Evolutionary conservation across 2,329 filamentous ascomycete genomes (phyloP).

Genomic region (Nemania serpens): DNA sequence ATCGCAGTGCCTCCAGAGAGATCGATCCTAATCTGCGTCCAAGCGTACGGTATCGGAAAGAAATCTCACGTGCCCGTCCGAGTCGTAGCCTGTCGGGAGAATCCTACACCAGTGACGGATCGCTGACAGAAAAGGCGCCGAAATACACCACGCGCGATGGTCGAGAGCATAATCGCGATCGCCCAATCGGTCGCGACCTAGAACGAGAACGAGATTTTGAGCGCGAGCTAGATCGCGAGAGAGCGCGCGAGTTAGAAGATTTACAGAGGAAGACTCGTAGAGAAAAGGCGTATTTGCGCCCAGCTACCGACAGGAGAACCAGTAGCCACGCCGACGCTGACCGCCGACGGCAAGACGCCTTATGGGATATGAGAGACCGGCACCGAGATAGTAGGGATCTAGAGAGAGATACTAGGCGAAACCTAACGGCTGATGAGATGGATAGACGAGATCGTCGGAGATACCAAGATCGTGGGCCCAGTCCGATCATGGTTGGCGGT

Average conservation of each 20-base stretch:
- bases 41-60: conserved; percentile 33
- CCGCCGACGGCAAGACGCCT: conserved; percentile 32
- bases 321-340: conserved; percentile 42
- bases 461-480: conserved; percentile 33
- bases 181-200: conserved; percentile 27
- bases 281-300: conserved; percentile 36
- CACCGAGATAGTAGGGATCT: conserved; percentile 37
- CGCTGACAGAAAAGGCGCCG: conserved; percentile 33
- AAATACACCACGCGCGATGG: conserved; percentile 34
- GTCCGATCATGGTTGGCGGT: conserved; percentile 34
- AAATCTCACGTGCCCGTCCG: conserved; percentile 30
- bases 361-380: conserved; percentile 36
- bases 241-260: conserved; percentile 30
- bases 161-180: conserved; percentile 36
- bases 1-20: conserved; percentile 41
- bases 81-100: conserved; percentile 39
- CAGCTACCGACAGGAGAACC: conserved; percentile 34
- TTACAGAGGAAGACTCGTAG: conserved; percentile 36
- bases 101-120: conserved; percentile 38
- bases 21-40: conserved; percentile 20
- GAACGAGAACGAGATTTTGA: conserved; percentile 12
- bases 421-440: conserved; percentile 37
- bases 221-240: conserved; percentile 31
- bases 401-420: conserved; percentile 42
- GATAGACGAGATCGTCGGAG: conserved; percentile 37